Percentiles rank a stretch among this genome's conserved stretches.
phyloP scores from a whole-genome alignment of 495 filamentous ascomycete species.

The Penicillium coffeae region DNA sequence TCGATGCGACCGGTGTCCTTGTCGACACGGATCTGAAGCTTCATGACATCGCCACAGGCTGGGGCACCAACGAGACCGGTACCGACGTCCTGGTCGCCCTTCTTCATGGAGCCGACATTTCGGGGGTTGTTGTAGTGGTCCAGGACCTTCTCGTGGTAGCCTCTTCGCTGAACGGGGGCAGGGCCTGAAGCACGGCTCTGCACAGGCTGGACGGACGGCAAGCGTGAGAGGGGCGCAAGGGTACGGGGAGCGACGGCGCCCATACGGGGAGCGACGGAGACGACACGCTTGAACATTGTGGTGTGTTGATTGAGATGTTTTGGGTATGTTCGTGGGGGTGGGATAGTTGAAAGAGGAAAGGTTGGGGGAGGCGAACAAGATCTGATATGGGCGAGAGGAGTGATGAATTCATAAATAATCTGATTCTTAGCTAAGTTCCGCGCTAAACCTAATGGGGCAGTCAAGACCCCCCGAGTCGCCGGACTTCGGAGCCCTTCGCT shows the following conservation, averaged over 20 bases:
- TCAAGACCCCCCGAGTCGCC: conserved; percentile 16
- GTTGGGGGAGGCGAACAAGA: conserved; percentile 10
- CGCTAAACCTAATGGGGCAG: conserved; percentile 19
- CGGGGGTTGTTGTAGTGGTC: conserved; percentile 93
- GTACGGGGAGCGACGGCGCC: conserved; percentile 43
- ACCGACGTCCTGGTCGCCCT: conserved; percentile 83
- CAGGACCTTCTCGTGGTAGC: conserved; percentile 71
- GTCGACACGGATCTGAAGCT: conserved; percentile 96
- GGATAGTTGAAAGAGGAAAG: not conserved
- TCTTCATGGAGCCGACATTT: conserved; percentile 90
- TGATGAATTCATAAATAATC: conserved; percentile 37
- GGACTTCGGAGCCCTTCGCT: conserved; percentile 29
- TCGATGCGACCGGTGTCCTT: conserved; percentile 81
- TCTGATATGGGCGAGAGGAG: conserved; percentile 24
- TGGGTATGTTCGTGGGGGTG: not conserved
- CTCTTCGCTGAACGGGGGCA: conserved; percentile 34
- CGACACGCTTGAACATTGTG: conserved; percentile 53
- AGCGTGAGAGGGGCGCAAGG: conserved; percentile 35
- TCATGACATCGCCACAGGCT: conserved; percentile 90
- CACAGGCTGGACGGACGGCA: conserved; percentile 32
- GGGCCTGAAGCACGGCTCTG: conserved; percentile 26
- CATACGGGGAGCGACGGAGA: conserved; percentile 47
- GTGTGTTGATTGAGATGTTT: not conserved
- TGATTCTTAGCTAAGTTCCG: conserved; percentile 23
- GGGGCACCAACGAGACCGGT: conserved; percentile 97